These are phyloP conservation scores for Hysterangium stoloniferum DNA, from an alignment of 768 basidiomycete species.

Conservation along the genomic window DNA sequence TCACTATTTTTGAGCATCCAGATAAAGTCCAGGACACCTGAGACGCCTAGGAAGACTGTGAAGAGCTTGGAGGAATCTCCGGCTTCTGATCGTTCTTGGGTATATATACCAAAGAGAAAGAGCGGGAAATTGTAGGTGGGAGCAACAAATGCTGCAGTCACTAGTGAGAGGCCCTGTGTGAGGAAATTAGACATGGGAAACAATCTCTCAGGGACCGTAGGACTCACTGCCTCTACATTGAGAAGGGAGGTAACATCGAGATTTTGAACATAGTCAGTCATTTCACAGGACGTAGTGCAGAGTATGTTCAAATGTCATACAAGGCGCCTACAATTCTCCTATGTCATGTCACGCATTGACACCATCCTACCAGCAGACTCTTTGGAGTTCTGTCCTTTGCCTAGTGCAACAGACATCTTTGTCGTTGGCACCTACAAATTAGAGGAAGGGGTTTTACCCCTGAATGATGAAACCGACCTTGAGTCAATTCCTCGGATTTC, in stretches of 20 bases:
- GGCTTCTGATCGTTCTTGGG: slow-evolving; percentile 60
- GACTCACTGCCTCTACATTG: slow-evolving; percentile 51
- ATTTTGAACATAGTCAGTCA: slow-evolving; percentile 60
- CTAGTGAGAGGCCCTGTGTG: slow-evolving; percentile 52
- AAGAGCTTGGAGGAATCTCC: slow-evolving; percentile 59
- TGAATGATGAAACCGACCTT: slow-evolving; percentile 10
- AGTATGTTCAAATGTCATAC: neutral
- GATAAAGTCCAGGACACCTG: slow-evolving; percentile 60
- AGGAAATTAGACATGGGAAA: neutral
- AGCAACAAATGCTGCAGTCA: slow-evolving; percentile 41
- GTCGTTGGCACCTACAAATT: slow-evolving; percentile 92
- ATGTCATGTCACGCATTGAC: slow-evolving; percentile 31
- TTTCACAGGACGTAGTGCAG: slow-evolving; percentile 14
- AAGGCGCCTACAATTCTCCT: neutral
- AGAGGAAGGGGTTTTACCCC: slow-evolving; percentile 30
- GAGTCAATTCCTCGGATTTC: slow-evolving; percentile 2
- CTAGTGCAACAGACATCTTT: slow-evolving; percentile 50
- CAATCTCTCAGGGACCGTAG: no score
- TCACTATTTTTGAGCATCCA: slow-evolving; percentile 50
- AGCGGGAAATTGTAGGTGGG: slow-evolving; percentile 79
- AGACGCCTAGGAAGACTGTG: slow-evolving; percentile 51
- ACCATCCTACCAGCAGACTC: slow-evolving; percentile 85
- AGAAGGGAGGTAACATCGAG: slow-evolving; percentile 70
- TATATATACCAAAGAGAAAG: slow-evolving; percentile 70
- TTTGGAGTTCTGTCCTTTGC: slow-evolving; percentile 83